A percentile compares a stretch with the other conserved stretches of the same genome.
These are phyloP conservation scores for Isatis lusitanica DNA, from an alignment of 441 rosid genomes.

Conservation along the genomic window DNA sequence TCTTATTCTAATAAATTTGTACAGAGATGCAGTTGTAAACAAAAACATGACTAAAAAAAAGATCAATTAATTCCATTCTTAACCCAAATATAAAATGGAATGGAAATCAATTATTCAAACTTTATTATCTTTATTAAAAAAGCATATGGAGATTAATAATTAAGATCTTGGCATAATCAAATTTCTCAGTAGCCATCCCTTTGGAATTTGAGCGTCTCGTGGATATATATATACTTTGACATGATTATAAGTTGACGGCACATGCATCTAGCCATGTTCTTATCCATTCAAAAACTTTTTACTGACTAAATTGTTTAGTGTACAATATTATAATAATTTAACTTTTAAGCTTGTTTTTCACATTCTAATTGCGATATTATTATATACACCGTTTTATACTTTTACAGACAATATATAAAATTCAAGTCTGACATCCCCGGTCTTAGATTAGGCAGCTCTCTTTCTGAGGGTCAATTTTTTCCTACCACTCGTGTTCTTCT, in stretches of 20 bases:
- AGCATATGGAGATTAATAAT: neutral
- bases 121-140: neutral
- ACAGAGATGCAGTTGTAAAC: neutral
- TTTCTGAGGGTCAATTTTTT: conserved; percentile 5
- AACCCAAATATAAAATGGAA: neutral
- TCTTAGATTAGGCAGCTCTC: conserved; percentile 5
- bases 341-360: conserved; percentile 24
- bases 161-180: neutral
- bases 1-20: neutral
- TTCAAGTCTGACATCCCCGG: conserved; percentile 11
- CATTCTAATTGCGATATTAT: neutral
- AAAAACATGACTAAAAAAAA: neutral
- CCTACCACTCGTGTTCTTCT: neutral
- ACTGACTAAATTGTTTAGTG: neutral
- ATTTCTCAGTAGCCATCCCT: conserved; percentile 12
- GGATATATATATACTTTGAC: conserved; percentile 5
- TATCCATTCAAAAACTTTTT: conserved; percentile 23
- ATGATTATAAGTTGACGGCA: conserved; percentile 14
- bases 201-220: conserved; percentile 1
- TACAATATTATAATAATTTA: neutral
- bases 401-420: conserved; percentile 2
- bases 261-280: conserved; percentile 28
- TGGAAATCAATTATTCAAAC: neutral
- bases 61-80: neutral
- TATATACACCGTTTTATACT: neutral